Base-by-base conservation (phyloP, 1,284 basidiomycete genomes). In the Rhodotorula glutinis region DNA sequence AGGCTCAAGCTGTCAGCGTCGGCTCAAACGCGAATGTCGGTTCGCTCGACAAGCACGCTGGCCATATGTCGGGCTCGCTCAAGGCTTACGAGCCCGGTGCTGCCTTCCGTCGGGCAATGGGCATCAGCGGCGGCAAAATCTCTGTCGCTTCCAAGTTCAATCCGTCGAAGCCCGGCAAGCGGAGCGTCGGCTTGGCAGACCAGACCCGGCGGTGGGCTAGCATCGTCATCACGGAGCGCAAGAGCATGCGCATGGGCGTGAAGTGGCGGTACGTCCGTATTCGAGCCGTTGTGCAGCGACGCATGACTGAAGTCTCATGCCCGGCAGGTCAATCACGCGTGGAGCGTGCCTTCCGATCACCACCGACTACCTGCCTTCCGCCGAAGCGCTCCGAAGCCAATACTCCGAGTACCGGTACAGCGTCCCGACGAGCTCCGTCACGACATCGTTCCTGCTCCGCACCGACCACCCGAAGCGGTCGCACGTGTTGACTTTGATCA, bases 341-440 rank as follows among this genome's bases (percentile, higher is more conserved):
- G 79, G 78, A 9, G 79, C 79, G 10, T 97, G 91, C 77, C 82
- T 98, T 13, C 95, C 95, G 1, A 83, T 98, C 55, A 95, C 94
- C 0, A 90, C 91, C n/a, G 91, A 94, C 75, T 87, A 90, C 75
- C 87, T 93, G 74, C 92, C 93, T 0, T 84, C 86, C 0, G 83
- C 82, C 21, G 83, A 86, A 17, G 90, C 93, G 74, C 83, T 94
- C 1, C 86, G 90, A 65, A 84, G 83, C 0, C 85, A 86, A 11
- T 96, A 91, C 77, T 88, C 89, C 69, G 86, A 91, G 16, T 88
- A 89, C 53, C 76, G 78, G 30, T 82, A 83, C 70, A 77, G 79
- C 41, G 77, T 82, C 67, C 78, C 80, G 14, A 79, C 79, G 61
- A 77, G 77, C 57, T 71, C 77, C 0, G 78, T 78, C 66, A 78